Conservation (phyloP, 805 yeast species). For the Yamadazyma nakazawae region DNA sequence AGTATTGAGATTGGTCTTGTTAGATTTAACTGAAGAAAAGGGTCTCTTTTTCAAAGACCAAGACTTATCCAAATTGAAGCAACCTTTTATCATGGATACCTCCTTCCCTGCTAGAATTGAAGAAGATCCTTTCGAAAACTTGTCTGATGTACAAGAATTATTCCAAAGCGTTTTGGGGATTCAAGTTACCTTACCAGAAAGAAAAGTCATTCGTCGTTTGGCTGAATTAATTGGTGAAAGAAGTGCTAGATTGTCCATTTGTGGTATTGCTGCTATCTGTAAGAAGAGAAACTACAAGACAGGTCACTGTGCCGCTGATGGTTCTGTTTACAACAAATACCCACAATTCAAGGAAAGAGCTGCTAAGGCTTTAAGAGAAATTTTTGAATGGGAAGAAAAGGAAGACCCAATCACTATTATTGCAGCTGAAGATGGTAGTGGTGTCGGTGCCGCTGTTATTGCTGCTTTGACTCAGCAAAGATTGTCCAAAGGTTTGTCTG, state of each 20-base stretch:
- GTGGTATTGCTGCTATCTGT: constrained; percentile 94
- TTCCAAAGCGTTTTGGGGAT: constrained; percentile 60
- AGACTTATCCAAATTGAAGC: constrained; percentile 58
- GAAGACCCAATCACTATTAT: constrained; percentile 81
- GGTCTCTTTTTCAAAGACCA: constrained; percentile 69
- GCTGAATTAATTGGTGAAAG: constrained; percentile 89
- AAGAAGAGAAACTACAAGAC: constrained; percentile 74
- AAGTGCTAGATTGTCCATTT: constrained; percentile 86
- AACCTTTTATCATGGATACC: constrained; percentile 79
- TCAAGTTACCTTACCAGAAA: constrained; percentile 69
- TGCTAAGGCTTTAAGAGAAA: constrained; percentile 82
- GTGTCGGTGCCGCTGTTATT: constrained; percentile 97
- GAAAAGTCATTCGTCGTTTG: constrained; percentile 75
- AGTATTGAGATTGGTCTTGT: constrained; percentile 71
- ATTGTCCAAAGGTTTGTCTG: constrained; percentile 63
- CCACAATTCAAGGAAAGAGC: constrained; percentile 91
- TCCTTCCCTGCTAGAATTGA: constrained; percentile 85
- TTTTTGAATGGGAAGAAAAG: constrained; percentile 68
- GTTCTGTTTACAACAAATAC: constrained; percentile 91
- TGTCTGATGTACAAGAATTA: constrained; percentile 68
- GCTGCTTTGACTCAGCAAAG: constrained; percentile 91
- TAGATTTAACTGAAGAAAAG: constrained; percentile 61
- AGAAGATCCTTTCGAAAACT: constrained; percentile 83
- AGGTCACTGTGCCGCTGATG: constrained; percentile 94
- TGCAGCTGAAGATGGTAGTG: constrained; percentile 97